Conservation (phyloP, 441 rosid genomes). For the Euphorbia schlechtendalii region DNA sequence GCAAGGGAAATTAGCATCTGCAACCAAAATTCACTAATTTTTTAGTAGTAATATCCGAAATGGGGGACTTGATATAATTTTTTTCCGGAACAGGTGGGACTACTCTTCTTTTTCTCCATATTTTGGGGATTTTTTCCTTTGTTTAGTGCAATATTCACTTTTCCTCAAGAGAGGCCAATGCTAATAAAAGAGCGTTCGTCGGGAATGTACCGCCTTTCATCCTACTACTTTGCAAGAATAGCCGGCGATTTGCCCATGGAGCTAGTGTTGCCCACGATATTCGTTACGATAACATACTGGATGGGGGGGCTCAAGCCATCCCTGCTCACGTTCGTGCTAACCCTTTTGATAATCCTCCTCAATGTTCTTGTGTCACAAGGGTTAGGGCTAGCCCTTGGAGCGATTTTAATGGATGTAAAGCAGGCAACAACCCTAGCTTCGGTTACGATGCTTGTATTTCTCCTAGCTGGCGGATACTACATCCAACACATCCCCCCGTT, state of each 20-base stretch:
- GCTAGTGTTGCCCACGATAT: slow-evolving; percentile 76
- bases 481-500: slow-evolving; percentile 77
- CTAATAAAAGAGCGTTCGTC: slow-evolving; percentile 76
- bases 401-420: slow-evolving; percentile 69
- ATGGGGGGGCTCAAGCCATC: slow-evolving; percentile 94
- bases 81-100: slow-evolving; percentile 56
- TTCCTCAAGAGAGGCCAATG: slow-evolving; percentile 86
- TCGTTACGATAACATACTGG: slow-evolving; percentile 75
- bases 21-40: no score
- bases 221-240: slow-evolving; percentile 66
- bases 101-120: slow-evolving; percentile 80
- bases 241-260: slow-evolving; percentile 93
- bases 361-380: slow-evolving; percentile 86
- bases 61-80: not conserved
- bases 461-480: slow-evolving; percentile 83
- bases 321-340: slow-evolving; percentile 41
- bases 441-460: slow-evolving; percentile 69
- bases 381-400: slow-evolving; percentile 79
- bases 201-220: slow-evolving; percentile 82
- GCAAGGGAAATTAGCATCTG: no score
- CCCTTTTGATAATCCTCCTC: slow-evolving; percentile 57
- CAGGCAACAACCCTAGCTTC: slow-evolving; percentile 78
- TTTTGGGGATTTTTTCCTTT: slow-evolving; percentile 93
- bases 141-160: slow-evolving; percentile 69
- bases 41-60: no score